These are phyloP conservation scores for Pulveroboletus ravenelii DNA, from an alignment of 768 basidiomycete genomes.

Conservation along the genomic window DNA sequence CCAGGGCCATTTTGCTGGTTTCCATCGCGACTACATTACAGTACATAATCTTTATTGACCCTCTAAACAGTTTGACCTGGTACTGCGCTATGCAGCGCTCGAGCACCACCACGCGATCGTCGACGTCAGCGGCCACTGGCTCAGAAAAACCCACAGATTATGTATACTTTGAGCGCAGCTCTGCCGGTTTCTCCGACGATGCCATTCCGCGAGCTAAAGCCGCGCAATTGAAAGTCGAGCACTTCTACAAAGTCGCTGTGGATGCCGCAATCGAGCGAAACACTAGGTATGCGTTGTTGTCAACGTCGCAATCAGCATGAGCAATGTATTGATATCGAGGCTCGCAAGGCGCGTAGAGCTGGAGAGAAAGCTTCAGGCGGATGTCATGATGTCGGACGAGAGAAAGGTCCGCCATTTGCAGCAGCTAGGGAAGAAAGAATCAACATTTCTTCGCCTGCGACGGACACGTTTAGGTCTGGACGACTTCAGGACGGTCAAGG, in stretches of 20 bases:
- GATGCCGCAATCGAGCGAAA: constrained; percentile 94
- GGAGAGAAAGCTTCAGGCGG: constrained; percentile 71
- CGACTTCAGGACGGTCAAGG: constrained; percentile 95
- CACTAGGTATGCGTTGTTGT: constrained; percentile 52
- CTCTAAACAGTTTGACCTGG: background rate
- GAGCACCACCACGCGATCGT: constrained; percentile 28
- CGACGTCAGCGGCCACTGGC: constrained; percentile 18
- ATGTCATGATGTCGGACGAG: constrained; percentile 71
- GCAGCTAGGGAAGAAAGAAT: constrained; percentile 84
- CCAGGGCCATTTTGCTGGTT: background rate
- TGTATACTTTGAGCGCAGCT: constrained; percentile 87
- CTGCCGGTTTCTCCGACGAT: constrained; percentile 72
- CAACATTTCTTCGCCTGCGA: constrained; percentile 79
- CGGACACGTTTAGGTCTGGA: constrained; percentile 87
- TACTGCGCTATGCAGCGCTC: constrained; percentile 27
- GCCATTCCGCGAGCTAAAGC: constrained; percentile 80
- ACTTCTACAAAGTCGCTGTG: constrained; percentile 95
- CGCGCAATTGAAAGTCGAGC: constrained; percentile 93
- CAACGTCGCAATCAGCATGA: background rate
- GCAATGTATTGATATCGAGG: constrained; percentile 1
- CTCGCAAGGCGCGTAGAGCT: constrained; percentile 73
- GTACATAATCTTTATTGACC: background rate
- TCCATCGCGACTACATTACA: constrained; percentile 13
- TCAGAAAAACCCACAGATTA: constrained; percentile 57
- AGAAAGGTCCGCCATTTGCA: constrained; percentile 80